These are phyloP conservation scores for Edaphochlamys debaryana DNA, from an alignment of 139 green algal genomes.

Conservation along the genomic window DNA sequence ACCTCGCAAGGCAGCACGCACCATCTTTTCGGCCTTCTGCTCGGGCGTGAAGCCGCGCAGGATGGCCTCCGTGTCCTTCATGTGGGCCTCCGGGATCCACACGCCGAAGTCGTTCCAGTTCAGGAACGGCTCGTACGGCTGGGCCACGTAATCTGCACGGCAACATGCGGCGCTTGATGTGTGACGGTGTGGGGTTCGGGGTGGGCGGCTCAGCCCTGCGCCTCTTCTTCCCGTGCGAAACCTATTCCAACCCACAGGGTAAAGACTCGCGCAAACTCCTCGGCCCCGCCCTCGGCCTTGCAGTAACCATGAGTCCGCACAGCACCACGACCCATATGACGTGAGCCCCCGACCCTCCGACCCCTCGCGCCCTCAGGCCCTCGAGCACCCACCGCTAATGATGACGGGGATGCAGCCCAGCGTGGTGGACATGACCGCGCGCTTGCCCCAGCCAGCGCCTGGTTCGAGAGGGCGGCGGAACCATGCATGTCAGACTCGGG, in stretches of 20 bases:
- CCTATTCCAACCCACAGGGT: too few species aligned
- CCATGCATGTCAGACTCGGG: background rate
- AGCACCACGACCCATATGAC: background rate
- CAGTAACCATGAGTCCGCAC: too few species aligned
- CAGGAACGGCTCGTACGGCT: conserved; percentile 38
- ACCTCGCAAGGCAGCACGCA: background rate
- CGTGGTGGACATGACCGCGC: background rate
- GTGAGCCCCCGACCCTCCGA: too few species aligned
- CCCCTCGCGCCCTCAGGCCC: too few species aligned
- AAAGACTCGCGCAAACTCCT: too few species aligned
- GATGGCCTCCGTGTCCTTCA: conserved; percentile 9
- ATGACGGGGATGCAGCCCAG: too few species aligned
- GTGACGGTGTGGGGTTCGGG: background rate
- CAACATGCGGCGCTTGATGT: background rate
- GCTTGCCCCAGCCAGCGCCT: conserved; percentile 31
- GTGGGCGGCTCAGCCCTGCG: background rate
- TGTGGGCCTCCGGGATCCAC: conserved; percentile 19
- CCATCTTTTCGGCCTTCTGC: conserved; percentile 34
- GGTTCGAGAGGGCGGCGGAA: background rate
- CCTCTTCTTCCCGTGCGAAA: too few species aligned
- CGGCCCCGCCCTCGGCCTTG: too few species aligned
- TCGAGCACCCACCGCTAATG: too few species aligned
- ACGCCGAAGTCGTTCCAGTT: conserved; percentile 44
- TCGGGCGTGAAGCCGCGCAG: conserved; percentile 6
- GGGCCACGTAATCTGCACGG: conserved; percentile 10